Evolutionary conservation across 1,139 yeast genomes (phyloP), one percentile per base, ranked within the genome.

Genomic region (Geotrichum klebahnii): DNA sequence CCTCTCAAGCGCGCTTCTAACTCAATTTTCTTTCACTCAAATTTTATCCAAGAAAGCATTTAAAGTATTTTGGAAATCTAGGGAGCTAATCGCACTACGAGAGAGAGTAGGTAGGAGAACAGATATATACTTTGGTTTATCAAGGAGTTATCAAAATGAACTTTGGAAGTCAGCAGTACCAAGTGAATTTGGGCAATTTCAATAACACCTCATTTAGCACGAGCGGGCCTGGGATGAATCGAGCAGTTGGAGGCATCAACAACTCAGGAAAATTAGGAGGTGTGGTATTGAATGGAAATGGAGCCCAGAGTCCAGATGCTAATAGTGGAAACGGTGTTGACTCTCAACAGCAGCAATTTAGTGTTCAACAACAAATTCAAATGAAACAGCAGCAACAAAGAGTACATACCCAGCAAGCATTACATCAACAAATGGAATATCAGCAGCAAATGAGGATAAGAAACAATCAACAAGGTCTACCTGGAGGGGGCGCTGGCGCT

Each of bases 281-380:
- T 4, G 4, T 22, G 23, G 24, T 22, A 20, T n/a, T 37, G 26
- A 14, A 20, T 14, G 28, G 24, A 19, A 19, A 14, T 29, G 31
- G 24, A 26, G 36, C 26, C 45, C 17, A 6, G 36, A 16, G 44
- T 22, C 35, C 14, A 12, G 14, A 17, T 12, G 19, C n/a, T 29
- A 24, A 26, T n/a, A 39, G 17, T 39, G 36, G 14, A 8, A 62
- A 61, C 46, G 62, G 58, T 12, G 55, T 59, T 34, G 56, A 51
- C 45, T 54, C 45, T 24, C 44, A 20, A 32, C 57, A 55, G 36
- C 29, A 42, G 10, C 36, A 32, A 35, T 24, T 35, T 14, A 14
- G 20, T 23, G 20, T 20, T 24, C 42, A 47, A 28, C 43, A 47
- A 19, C 57, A 52, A 35, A 45, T 48, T 23, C 56, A 54, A 41